Base-by-base conservation (phyloP, 139 green algal genomes). In the Ettlia oleoabundans region DNA sequence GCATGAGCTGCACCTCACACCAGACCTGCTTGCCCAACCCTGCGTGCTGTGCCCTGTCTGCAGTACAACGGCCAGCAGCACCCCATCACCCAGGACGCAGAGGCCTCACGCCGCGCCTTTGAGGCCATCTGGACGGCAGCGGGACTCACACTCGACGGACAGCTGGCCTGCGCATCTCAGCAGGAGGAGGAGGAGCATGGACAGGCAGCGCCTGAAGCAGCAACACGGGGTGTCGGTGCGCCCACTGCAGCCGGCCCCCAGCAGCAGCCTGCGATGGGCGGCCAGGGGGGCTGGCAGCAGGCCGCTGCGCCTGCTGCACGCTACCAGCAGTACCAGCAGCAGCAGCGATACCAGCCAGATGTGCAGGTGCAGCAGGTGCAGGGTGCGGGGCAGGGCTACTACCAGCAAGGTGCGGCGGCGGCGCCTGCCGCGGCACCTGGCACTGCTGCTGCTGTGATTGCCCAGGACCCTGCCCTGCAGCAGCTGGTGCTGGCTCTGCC, bases 21-120 rank as follows among this genome's bases (percentile, higher is more conserved):
- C 62, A n/a, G n/a, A 65, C 62, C 37, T 38, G 19, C 42, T 19
- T 53, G n/a, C 41, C 41, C 41, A 28, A 10, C 42, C 69, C 69
- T 42, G 2, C 15, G 13, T 15, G 30, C 32, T n/a, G n/a, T n/a
- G n/a, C n/a, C n/a, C 41, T 58, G 65, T 30, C 52, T 6, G 53
- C 51, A 82, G 47, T 92, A 88, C 78, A 92, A 92, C 47, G 41
- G 68, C 61, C n/a, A 63, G 65, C 47, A 74, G 7, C 61, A 82
- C 52, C 35, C 43, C 33, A 79, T 89, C 9, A 76, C 61, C n/a
- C 6, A 13, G 15, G 37, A 55, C 24, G 77, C 69, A 19, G 43
- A 43, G 52, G 35, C 47, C 35, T 43, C 64, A 24, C 32, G 72
- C 37, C 33, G 47, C 30, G 78, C 81, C 30, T 82, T 88, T 72